These are phyloP conservation scores for Cokeromyces recurvatus DNA, from an alignment of 371 early-diverging fungal species.

Conservation along the genomic window DNA sequence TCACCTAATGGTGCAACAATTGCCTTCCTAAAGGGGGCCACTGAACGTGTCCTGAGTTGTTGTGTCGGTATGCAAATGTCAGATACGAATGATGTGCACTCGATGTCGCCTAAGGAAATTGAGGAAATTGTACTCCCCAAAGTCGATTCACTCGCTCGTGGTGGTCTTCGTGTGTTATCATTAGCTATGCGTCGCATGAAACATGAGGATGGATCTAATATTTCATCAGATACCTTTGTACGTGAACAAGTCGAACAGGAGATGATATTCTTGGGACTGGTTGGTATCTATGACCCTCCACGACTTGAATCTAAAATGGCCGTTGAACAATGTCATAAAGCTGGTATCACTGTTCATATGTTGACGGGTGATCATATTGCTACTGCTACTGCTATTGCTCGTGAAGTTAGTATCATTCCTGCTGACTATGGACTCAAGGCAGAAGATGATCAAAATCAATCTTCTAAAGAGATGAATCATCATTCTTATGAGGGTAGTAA, in stretches of 20 bases:
- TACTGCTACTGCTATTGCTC: slow-evolving; percentile 93
- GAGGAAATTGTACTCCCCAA: slow-evolving; percentile 45
- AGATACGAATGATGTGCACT: slow-evolving; percentile 25
- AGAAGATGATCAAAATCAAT: slow-evolving; percentile 7
- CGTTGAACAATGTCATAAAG: slow-evolving; percentile 80
- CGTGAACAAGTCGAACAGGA: slow-evolving; percentile 67
- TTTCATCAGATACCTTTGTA: slow-evolving; percentile 31
- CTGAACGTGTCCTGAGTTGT: slow-evolving; percentile 65
- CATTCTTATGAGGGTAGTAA: slow-evolving; percentile 4
- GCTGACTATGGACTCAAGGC: slow-evolving; percentile 27
- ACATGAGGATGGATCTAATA: slow-evolving; percentile 24
- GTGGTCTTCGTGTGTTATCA: slow-evolving; percentile 71
- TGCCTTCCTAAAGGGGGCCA: slow-evolving; percentile 67
- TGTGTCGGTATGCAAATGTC: slow-evolving; percentile 54
- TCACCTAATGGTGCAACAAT: slow-evolving; percentile 50
- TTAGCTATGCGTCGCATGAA: slow-evolving; percentile 47
- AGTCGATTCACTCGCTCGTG: slow-evolving; percentile 53
- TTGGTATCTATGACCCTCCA: slow-evolving; percentile 94
- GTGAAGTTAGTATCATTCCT: slow-evolving; percentile 84
- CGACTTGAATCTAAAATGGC: slow-evolving; percentile 71
- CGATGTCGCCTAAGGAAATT: slow-evolving; percentile 44
- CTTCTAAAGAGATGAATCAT: no score
- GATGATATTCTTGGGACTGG: slow-evolving; percentile 84
- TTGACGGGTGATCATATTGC: slow-evolving; percentile 93
- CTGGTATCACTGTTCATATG: slow-evolving; percentile 95